Evolutionary conservation across 2,329 filamentous ascomycete genomes (phyloP), one percentile per base, ranked within the genome.

Genomic region (Arthrobotrys sinensis): DNA sequence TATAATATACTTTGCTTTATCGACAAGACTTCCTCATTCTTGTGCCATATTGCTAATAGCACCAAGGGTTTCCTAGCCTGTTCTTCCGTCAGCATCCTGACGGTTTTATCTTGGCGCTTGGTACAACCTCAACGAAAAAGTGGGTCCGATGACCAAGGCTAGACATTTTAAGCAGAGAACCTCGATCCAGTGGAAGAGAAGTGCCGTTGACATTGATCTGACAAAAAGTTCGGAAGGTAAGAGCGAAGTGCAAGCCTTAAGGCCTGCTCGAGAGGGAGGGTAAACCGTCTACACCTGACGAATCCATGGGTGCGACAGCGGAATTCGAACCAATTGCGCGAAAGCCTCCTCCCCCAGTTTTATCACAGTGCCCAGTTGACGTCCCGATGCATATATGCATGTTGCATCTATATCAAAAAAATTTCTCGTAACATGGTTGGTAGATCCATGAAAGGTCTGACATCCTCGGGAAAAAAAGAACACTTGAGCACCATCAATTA

Each of bases 141-240:
- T 57, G 69, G 69, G 69, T 66, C 69, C 36, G 69, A 66, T 73
- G 69, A 73, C 69, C 62, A 64, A 60, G 53, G 53, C 53, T 57
- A 57, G 32, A 24, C 53, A 57, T 57, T 57, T 57, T 57, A 57
- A 40, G 53, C n/a, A 40, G 53, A 60, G 36, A 24, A 40, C 55
- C 19, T 60, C 55, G 55, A 60, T 43, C 16, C 11, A 24, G 10
- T 57, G 34, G 36, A 32, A 60, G 11, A 43, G 36, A 60, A 60
- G 19, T 60, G 55, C 55, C 55, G 55, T 60, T 60, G 19, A 14
- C n/a, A 43, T 60, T 43, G 55, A 43, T 60, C 55, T 60, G 52
- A 70, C 65, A 50, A 45, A 45, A 34, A n/a, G 2, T 52, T 69
- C 14, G 52, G 50, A 46, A 60, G 40, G 50, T 40, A 16, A 45